Evolutionary conservation across 176 grass and related monocot species (phyloP).

Genomic region (Otatea glauca): DNA sequence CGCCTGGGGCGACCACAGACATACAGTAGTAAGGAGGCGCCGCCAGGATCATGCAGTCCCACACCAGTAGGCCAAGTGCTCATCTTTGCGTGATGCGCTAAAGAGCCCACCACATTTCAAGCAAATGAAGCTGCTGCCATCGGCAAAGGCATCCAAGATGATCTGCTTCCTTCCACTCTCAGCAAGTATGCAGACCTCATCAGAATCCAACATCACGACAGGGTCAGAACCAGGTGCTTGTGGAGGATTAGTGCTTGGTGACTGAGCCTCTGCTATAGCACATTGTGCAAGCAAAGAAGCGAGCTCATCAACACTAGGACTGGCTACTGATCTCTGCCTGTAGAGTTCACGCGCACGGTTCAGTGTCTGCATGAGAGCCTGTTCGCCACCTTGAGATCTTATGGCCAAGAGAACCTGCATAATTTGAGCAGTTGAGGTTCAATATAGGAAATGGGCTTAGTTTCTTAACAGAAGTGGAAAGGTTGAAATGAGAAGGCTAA

Average conservation of each 20-base stretch:
- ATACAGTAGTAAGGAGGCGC: slow-evolving; percentile 27
- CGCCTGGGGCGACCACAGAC: slow-evolving; percentile 25
- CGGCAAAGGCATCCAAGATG: slow-evolving; percentile 85
- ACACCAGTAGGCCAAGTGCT: slow-evolving; percentile 90
- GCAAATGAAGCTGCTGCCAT: slow-evolving; percentile 97
- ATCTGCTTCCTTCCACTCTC: slow-evolving; percentile 81
- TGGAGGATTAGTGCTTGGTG: slow-evolving; percentile 31
- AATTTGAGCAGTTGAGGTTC: not conserved
- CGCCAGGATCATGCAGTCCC: slow-evolving; percentile 53
- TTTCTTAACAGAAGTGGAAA: slow-evolving; percentile 4
- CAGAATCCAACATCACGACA: slow-evolving; percentile 52
- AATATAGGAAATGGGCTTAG: slow-evolving; percentile 26
- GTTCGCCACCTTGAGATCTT: slow-evolving; percentile 79
- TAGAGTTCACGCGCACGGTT: slow-evolving; percentile 88
- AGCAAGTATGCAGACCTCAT: slow-evolving; percentile 72
- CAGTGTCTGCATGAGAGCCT: slow-evolving; percentile 73
- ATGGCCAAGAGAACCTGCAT: slow-evolving; percentile 80
- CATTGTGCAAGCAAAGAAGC: slow-evolving; percentile 88
- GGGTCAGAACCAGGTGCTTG: slow-evolving; percentile 51
- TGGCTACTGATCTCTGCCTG: slow-evolving; percentile 51
- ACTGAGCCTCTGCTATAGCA: slow-evolving; percentile 80
- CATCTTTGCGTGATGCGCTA: slow-evolving; percentile 77
- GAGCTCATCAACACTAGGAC: slow-evolving; percentile 60
- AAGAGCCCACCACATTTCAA: slow-evolving; percentile 82
- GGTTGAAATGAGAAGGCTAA: not conserved